A percentile compares a stretch with the other conserved stretches of the same genome.
Evolutionary conservation across 495 filamentous ascomycete species (phyloP).

Genomic region (Halenospora varia): DNA sequence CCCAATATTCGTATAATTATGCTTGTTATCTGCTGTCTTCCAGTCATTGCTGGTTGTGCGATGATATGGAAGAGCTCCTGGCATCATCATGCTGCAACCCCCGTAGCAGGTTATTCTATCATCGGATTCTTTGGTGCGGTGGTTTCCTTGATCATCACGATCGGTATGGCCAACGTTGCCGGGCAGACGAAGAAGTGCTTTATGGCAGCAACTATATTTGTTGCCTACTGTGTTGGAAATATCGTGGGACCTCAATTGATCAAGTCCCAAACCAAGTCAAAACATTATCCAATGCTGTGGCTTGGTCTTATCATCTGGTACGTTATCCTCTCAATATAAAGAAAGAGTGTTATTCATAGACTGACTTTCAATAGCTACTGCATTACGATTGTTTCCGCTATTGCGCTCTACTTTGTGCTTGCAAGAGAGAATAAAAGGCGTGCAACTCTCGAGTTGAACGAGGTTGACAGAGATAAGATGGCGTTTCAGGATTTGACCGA

Average conservation of each 20-base stretch:
- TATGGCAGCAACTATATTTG: constrained; percentile 68
- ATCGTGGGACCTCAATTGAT: constrained; percentile 35
- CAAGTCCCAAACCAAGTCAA: constrained; percentile 50
- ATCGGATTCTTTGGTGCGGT: constrained; percentile 68
- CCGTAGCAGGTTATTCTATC: constrained; percentile 64
- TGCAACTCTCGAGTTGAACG: constrained; percentile 45
- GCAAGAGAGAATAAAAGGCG: constrained; percentile 52
- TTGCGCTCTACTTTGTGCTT: constrained; percentile 53
- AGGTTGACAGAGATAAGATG: constrained; percentile 56
- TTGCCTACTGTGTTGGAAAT: constrained; percentile 69
- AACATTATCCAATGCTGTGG: constrained; percentile 71
- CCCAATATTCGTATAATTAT: constrained; percentile 63
- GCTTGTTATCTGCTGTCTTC: constrained; percentile 59
- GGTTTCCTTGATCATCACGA: constrained; percentile 58
- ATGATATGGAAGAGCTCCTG: constrained; percentile 73
- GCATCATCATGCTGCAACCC: constrained; percentile 56
- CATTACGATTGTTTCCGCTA: constrained; percentile 56
- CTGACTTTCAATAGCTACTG: constrained; percentile 50
- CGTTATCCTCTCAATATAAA: constrained; percentile 18
- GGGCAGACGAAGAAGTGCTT: constrained; percentile 75
- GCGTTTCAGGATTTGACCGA: constrained; percentile 75
- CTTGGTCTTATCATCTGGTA: constrained; percentile 67
- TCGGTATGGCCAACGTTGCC: constrained; percentile 70
- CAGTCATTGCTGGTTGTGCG: constrained; percentile 67
- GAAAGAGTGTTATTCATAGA: not conserved